Evolutionary conservation across 768 basidiomycete species (phyloP), one percentile per base, ranked within the genome.

Genomic region (Auricularia sp.): DNA sequence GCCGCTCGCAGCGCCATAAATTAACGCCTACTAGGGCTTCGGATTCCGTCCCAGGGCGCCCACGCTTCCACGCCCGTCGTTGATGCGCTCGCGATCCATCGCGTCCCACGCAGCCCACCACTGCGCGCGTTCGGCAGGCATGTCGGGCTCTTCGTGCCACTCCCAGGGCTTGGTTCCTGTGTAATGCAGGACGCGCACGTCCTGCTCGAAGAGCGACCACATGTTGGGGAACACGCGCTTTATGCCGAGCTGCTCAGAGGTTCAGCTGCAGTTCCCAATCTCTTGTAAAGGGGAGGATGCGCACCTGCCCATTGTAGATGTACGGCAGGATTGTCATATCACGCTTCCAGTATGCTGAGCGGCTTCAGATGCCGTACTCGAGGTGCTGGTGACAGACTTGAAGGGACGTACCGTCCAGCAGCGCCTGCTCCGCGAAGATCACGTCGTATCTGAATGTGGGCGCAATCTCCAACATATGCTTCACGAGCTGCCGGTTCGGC

Each of bases 161-260:
- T 65, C 61, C 64, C 64, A 65, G 33, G 64, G 64, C 36, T 65
- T 65, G 14, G 60, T 43, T n/a, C 64, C 64, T 29, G 64, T 65
- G 33, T 62, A 62, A 54, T 65, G 64, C 5, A 65, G 21, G 43
- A 65, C 44, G 21, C 60, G 60, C 8, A 65, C 61, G 61, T 65
- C 64, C 6, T 62, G 8, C 29, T 18, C 47, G 51, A 65, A 65
- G 14, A n/a, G n/a, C 44, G 62, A 16, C 64, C 64, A 65, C 42
- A 62, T 51, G 14, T 65, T 23, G 12, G 64, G 64, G 36, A 51
- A 65, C 18, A 65, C 64, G 23, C 64, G 64, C 61, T 65, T 65
- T 5, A 65, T 65, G 8, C 64, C 64, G 6, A 65, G 64, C 61
- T 65, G 61, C 35, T 14, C 29, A 29, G 34, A 21, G n/a, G 21